Evolutionary conservation across 345 rosid genomes (phyloP), one percentile per base, ranked within the genome.

Genomic region (Sonneratia alba): DNA sequence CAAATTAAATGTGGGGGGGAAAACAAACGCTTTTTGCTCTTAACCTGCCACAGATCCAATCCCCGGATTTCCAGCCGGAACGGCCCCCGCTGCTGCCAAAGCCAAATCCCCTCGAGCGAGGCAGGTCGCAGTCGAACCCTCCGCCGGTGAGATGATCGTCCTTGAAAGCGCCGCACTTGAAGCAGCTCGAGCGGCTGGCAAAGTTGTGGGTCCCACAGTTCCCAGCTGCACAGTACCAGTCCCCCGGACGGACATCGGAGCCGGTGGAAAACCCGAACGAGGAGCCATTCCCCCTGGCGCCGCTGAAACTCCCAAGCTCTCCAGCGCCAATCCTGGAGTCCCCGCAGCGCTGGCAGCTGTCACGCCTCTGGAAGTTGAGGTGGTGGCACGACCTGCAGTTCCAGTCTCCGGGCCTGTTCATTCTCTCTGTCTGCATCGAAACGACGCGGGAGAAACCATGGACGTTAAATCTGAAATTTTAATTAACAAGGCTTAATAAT

Each of bases 161-260:
- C 79, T 91, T 93, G 79, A 85, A 85, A 7, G 87, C 87, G 45
- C 96, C 96, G 66, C 96, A 93, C 79, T 88, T 91, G 90, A 88
- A 93, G 91, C 98, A 93, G 62, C 78, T 86, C 34, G 97, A 93
- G 32, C 98, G 93, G 78, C 89, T 91, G 2, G 98, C 98, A 48
- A 91, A 93, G 77, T 93, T 93, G 77, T 91, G 98, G 3, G 98
- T 84, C 22, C 97, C 98, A 21, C 98, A 93, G 83, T 85, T 89
- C 37, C 86, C 86, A 4, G 84, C 82, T 2, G 90, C 67, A 85
- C 98, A 93, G 76, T 91, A 93, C 98, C 98, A 93, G 72, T 91
- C 97, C n/a, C 98, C 98, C 0, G 97, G 96, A 64, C 98, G 86
- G 72, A 93, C 98, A 49, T 93, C 98, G 8, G 98, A 93, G 47